A percentile compares a stretch with the other conserved stretches of the same genome.
These are phyloP conservation scores for Penicillium brevicompactum DNA, from an alignment of 2,329 filamentous ascomycete genomes.

Conservation along the genomic window DNA sequence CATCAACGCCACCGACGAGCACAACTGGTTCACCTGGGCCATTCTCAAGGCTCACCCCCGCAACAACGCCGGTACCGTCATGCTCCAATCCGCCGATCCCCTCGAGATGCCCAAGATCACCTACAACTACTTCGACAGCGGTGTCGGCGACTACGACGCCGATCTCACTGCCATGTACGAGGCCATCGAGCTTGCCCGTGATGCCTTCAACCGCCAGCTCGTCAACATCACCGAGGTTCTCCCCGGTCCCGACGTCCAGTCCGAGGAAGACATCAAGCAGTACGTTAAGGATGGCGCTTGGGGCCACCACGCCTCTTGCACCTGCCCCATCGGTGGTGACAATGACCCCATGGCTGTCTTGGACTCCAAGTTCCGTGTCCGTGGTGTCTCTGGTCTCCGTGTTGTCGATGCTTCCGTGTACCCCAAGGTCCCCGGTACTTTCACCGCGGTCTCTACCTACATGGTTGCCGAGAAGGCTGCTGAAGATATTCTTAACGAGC, in stretches of 20 bases:
- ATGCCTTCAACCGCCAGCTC: constrained; percentile 43
- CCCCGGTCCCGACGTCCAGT: constrained; percentile 44
- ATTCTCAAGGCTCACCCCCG: constrained; percentile 63
- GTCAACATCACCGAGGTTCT: constrained; percentile 46
- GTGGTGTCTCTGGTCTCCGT: constrained; percentile 56
- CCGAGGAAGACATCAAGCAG: constrained; percentile 47
- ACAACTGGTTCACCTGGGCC: constrained; percentile 48
- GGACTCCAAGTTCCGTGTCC: constrained; percentile 58
- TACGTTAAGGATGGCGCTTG: constrained; percentile 54
- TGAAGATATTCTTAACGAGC: constrained; percentile 51
- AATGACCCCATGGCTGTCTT: constrained; percentile 57
- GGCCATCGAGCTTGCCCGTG: constrained; percentile 55
- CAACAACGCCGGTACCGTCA: constrained; percentile 64
- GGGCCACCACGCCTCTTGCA: constrained; percentile 60
- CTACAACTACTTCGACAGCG: constrained; percentile 59
- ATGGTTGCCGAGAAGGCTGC: constrained; percentile 64
- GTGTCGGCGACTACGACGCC: constrained; percentile 46
- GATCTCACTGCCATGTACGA: constrained; percentile 58
- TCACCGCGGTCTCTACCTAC: constrained; percentile 54
- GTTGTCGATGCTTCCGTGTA: constrained; percentile 65
- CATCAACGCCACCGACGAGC: constrained; percentile 39
- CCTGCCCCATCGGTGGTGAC: constrained; percentile 56
- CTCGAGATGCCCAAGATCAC: constrained; percentile 63
- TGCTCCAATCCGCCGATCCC: constrained; percentile 61
- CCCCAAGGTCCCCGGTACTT: constrained; percentile 57